Conservation (phyloP, 2,329 filamentous ascomycete species). For the Pleoardoris graminearum region DNA sequence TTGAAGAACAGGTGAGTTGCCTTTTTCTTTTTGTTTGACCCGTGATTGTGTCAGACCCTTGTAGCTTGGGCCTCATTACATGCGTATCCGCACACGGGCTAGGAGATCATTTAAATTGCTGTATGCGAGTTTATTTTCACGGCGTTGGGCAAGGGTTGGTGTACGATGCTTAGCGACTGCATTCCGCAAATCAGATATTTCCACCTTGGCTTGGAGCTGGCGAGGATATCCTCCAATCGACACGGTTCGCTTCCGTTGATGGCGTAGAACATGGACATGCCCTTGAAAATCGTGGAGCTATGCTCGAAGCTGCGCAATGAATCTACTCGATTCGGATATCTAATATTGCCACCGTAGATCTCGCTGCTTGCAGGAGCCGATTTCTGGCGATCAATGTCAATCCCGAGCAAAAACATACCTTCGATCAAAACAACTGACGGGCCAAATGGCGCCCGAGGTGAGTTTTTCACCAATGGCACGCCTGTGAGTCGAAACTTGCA, state of each 20-base stretch:
- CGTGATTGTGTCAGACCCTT: not conserved
- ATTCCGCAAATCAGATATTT: not conserved
- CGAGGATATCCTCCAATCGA: not conserved
- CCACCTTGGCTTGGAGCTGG: no score
- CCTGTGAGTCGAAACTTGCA: conserved; percentile 38
- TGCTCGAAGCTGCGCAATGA: not conserved
- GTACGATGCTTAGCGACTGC: not conserved
- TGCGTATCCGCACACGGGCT: not conserved
- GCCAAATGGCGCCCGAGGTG: conserved; percentile 70
- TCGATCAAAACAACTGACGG: conserved; percentile 69
- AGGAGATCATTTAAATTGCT: conserved; percentile 5
- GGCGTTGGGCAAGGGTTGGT: not conserved
- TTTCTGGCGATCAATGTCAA: conserved; percentile 69
- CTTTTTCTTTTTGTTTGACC: no score
- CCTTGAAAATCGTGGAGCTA: no score
- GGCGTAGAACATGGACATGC: no score
- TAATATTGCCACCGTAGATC: conserved; percentile 34
- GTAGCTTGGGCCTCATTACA: conserved; percentile 8
- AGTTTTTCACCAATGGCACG: conserved; percentile 63
- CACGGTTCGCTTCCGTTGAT: no score
- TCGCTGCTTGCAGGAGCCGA: conserved; percentile 58
- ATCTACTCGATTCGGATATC: conserved; percentile 7
- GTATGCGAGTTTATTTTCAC: conserved; percentile 9
- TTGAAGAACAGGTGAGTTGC: conserved; percentile 45
- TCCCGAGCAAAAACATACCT: conserved; percentile 64